Base-by-base conservation (phyloP, 179 eudicot species). In the Beta lomatogona region DNA sequence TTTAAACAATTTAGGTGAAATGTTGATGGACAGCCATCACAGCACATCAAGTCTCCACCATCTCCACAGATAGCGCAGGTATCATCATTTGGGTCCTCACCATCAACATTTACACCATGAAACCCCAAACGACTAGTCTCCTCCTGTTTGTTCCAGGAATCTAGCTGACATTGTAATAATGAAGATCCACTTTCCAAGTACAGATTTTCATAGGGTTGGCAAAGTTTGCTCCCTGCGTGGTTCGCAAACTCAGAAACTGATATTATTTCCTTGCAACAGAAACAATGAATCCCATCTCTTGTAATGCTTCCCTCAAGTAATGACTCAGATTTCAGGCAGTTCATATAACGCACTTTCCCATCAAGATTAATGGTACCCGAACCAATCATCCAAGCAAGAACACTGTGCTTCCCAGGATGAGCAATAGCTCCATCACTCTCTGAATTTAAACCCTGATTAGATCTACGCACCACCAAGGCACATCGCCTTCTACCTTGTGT, bases 21-120 rank as follows among this genome's bases (percentile, higher is more conserved):
- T 57, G 99, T 93, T 66, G 99, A 91, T 7, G 99, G 98, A 81
- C 98, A 96, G 52, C 97, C 84, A 88, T 96, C 99, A 80, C 99
- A 96, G 81, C 99, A 96, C 80, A 94, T 91, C 87, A 96, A 88
- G 79, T 94, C 87, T 64, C 99, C 99, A 81, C 99, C 99, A 88
- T 96, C 99, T 79, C 94, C 99, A 66, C 99, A 96, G 61, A 89
- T 87, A 77, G 91, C 95, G 84, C 99, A 96, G 4, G 97, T 96
- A 78, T 96, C 99, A 77, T 96, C 99, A 85, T 96, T 94, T 73
- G 97, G 97, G 76, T 96, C 99, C 74, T 86, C 93, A 44, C 82
- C 93, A 68, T 89, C 87, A 77, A 92, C 87, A 52, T 85, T 86
- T n/a, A 92, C 91, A n/a, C 41, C 71, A 82, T 88, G 89, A 82